These are phyloP conservation scores for Sclerotinia sclerotiorum DNA, from an alignment of 2,329 filamentous ascomycete species.

Conservation along the genomic window DNA sequence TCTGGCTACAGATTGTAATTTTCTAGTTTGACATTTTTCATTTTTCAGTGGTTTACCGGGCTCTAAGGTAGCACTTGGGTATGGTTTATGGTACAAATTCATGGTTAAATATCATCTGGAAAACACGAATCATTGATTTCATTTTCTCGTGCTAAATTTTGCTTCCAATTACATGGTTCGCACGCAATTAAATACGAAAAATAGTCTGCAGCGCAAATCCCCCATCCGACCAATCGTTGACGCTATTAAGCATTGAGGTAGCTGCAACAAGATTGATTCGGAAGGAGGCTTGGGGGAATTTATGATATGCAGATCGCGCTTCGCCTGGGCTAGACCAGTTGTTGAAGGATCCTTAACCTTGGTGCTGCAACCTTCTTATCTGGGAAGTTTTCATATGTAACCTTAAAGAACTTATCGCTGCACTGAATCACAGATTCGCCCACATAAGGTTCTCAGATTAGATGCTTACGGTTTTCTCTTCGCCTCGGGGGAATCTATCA, in stretches of 20 bases:
- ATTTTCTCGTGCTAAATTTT: neutral
- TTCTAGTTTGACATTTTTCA: neutral
- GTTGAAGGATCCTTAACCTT: neutral
- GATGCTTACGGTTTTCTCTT: neutral
- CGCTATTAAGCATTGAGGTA: no score
- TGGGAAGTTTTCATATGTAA: neutral
- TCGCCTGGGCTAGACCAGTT: neutral
- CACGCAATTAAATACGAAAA: neutral
- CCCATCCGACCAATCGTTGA: neutral
- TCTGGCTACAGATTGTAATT: neutral
- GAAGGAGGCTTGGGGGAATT: neutral
- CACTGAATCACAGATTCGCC: neutral
- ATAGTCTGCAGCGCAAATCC: no score
- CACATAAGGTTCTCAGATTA: neutral
- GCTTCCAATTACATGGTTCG: no score
- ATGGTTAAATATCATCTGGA: neutral
- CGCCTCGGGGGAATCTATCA: no score
- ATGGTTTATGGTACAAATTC: no score
- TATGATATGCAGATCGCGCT: neutral
- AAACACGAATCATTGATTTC: neutral
- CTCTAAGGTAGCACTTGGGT: neutral
- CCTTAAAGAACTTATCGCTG: neutral
- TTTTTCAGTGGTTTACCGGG: neutral
- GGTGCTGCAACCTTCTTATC: neutral
- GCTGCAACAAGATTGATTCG: neutral